phyloP scores from a whole-genome alignment of 805 yeast genomes.

The Saturnispora ahearnii region DNA sequence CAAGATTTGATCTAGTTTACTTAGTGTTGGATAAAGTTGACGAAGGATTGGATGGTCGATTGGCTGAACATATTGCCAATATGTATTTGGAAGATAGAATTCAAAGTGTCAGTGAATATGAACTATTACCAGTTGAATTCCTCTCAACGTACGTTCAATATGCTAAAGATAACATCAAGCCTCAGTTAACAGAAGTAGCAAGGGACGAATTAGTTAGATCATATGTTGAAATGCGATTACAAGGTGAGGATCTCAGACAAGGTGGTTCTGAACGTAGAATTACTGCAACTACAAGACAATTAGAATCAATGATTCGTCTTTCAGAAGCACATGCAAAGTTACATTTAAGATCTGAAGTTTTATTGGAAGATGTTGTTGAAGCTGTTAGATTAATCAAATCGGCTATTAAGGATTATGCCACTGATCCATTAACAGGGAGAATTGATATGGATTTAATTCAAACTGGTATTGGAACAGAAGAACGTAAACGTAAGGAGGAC shows the following conservation, averaged over 20 bases:
- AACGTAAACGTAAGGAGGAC: conserved; percentile 69
- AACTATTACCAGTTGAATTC: conserved; percentile 77
- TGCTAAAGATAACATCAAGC: conserved; percentile 78
- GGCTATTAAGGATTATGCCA: conserved; percentile 96
- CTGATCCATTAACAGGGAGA: conserved; percentile 93
- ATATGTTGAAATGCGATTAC: conserved; percentile 87
- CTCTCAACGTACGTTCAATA: conserved; percentile 85
- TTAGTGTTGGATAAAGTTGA: conserved; percentile 89
- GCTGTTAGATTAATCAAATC: conserved; percentile 88
- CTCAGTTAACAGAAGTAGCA: conserved; percentile 73
- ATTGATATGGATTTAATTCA: conserved; percentile 97
- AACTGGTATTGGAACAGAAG: conserved; percentile 88
- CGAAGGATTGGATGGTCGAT: conserved; percentile 69
- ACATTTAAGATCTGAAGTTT: conserved; percentile 69
- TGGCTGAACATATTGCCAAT: conserved; percentile 84
- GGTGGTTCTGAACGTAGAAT: conserved; percentile 72
- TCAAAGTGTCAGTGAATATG: conserved; percentile 55
- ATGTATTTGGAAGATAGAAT: conserved; percentile 88
- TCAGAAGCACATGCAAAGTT: conserved; percentile 97
- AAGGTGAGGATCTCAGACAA: conserved; percentile 79
- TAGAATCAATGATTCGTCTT: conserved; percentile 90
- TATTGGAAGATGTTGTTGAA: conserved; percentile 76
- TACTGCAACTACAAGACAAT: conserved; percentile 96
- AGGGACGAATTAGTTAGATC: conserved; percentile 76
- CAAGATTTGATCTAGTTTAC: conserved; percentile 92